These are phyloP conservation scores for Kwoniella europaea DNA, from an alignment of 768 basidiomycete species.

Conservation along the genomic window DNA sequence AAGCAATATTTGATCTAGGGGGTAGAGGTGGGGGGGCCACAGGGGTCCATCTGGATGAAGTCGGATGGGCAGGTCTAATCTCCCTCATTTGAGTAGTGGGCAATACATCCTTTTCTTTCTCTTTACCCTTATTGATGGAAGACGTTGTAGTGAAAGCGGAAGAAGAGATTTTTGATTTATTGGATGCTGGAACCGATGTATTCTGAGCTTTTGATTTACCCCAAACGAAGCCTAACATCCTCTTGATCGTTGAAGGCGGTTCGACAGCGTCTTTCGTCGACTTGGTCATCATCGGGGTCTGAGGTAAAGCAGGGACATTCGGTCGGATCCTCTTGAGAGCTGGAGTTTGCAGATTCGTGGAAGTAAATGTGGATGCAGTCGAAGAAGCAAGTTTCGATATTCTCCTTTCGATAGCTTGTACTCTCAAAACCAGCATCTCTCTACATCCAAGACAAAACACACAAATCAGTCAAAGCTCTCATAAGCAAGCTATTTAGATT, in stretches of 20 bases:
- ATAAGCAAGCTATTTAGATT: neutral
- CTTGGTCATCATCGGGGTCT: conserved; percentile 1
- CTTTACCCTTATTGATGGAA: neutral
- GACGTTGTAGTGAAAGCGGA: neutral
- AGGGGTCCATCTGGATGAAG: neutral
- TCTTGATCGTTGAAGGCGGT: conserved; percentile 44
- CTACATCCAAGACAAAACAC: conserved; percentile 9
- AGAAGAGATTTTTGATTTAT: neutral
- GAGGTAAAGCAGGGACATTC: neutral
- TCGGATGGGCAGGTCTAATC: neutral
- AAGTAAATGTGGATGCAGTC: neutral
- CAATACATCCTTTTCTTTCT: conserved; percentile 7
- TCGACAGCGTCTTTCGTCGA: conserved; percentile 2
- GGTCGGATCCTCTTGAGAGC: conserved; percentile 10
- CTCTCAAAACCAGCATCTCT: conserved; percentile 33
- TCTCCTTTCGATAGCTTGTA: conserved; percentile 41
- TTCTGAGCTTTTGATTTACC: conserved; percentile 7
- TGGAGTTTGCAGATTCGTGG: neutral
- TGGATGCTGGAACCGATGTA: neutral
- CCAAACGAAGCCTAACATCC: conserved; percentile 40
- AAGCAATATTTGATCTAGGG: neutral
- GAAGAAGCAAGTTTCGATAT: conserved; percentile 9
- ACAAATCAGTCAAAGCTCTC: neutral
- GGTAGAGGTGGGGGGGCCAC: conserved; percentile 6
- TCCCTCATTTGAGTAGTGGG: conserved; percentile 13